Evolutionary conservation across 176 grass and related monocot genomes (phyloP), one percentile per base, ranked within the genome.

Genomic region (Ensete ventricosum): DNA sequence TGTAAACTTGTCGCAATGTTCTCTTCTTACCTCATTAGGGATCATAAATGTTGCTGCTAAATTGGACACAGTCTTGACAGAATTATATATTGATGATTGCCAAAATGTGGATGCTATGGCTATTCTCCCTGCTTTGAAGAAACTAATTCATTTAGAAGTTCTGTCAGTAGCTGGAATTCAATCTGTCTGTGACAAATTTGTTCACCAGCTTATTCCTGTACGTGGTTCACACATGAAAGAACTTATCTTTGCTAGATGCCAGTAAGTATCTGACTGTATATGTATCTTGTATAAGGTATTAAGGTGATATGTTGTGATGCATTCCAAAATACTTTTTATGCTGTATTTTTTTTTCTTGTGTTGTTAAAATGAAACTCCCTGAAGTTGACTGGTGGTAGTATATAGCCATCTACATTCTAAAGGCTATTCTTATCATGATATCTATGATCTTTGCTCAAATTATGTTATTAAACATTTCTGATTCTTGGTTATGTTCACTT

Each of bases 51-150:
- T 98, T 54, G 82, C 82, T 67, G 74, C 80, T 51, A 91, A 84
- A 53, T 77, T 84, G 71, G 72, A 70, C 50, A 76, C 59, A 21
- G 70, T 86, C 29, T 79, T 98, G 64, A 93, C 67, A 76, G 86
- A 93, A 82, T 80, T 98, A 57, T 89, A 89, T 81, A 83, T 98
- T 78, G 90, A 98, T 87, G 85, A 93, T 12, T 98, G 95, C 62
- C 81, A 85, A 81, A 93, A 93, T 52, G 84, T 93, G 53, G 83
- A 89, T 14, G 95, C 88, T 55, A 87, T 91, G 88, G 34, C 43
- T 53, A 85, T 93, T 81, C 86, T 98, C 68, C 90, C 90, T 62
- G 83, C 82, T 55, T 80, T 98, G 29, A 84, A 89, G 75, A 98
- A 87, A 55, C 66, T 90, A 78, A 77, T 83, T 50, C 81, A 77